Percentiles rank a stretch among this genome's conserved stretches.
Evolutionary conservation across 441 rosid genomes (phyloP).

Genomic region (Pelargonium cotyledonis): DNA sequence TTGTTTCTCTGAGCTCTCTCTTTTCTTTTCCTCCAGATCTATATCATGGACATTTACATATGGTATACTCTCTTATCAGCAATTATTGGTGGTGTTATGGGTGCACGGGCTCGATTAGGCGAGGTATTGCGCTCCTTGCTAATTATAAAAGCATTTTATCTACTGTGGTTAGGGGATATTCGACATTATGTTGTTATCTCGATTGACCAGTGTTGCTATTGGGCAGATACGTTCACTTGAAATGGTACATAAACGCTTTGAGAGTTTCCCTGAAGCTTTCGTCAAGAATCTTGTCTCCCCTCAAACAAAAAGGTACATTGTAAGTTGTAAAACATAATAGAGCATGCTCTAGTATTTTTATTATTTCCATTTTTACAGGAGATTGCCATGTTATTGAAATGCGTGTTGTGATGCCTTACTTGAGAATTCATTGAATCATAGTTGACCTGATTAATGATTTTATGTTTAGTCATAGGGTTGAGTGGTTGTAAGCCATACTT

Average conservation of each 20-base stretch:
- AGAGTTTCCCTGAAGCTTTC: slow-evolving; percentile 96
- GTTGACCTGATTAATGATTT: too few species aligned
- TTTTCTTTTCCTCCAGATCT: slow-evolving; percentile 45
- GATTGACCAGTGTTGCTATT: slow-evolving; percentile 13
- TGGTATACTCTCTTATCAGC: slow-evolving; percentile 95
- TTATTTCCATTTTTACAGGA: too few species aligned
- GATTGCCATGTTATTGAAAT: too few species aligned
- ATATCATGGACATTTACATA: slow-evolving; percentile 90
- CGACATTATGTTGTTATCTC: neutral
- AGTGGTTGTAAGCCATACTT: too few species aligned
- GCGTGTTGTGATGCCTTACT: too few species aligned
- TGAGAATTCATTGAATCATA: too few species aligned
- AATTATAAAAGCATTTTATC: neutral
- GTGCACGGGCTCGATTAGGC: slow-evolving; percentile 95
- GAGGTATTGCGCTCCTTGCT: slow-evolving; percentile 50
- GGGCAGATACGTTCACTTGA: slow-evolving; percentile 86
- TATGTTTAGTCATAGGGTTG: too few species aligned
- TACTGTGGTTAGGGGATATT: neutral
- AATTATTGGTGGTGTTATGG: slow-evolving; percentile 97
- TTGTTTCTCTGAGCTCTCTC: neutral
- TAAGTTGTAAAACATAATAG: slow-evolving; percentile 7
- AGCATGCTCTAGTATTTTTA: too few species aligned
- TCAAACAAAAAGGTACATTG: slow-evolving; percentile 50
- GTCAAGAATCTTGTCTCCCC: slow-evolving; percentile 75
- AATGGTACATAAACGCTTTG: slow-evolving; percentile 97